Evolutionary conservation across 768 basidiomycete genomes (phyloP).

Genomic region (Sarcomyxa edulis): DNA sequence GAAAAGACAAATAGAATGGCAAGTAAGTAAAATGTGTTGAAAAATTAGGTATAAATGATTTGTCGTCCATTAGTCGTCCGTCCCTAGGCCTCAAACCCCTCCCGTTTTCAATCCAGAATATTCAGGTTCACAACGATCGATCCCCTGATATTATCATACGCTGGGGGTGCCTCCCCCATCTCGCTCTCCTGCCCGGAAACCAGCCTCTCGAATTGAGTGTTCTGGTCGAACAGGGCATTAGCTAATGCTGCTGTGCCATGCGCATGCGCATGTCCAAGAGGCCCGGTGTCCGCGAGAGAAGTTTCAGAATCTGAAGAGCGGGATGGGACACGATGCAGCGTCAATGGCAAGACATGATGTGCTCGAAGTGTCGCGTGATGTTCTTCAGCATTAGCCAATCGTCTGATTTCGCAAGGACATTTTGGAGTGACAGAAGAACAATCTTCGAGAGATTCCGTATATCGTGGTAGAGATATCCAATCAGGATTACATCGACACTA

Average conservation of each 20-base stretch:
- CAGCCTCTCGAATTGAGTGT: constrained; percentile 67
- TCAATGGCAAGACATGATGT: constrained; percentile 6
- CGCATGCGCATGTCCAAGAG: too few species aligned
- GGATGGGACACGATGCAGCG: constrained; percentile 8
- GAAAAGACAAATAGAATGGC: too few species aligned
- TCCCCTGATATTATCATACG: constrained; percentile 38
- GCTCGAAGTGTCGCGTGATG: constrained; percentile 7
- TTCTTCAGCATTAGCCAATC: too few species aligned
- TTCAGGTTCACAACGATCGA: constrained; percentile 4
- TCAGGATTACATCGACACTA: constrained; percentile 82
- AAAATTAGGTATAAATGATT: too few species aligned
- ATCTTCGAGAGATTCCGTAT: constrained; percentile 46
- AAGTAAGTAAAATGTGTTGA: too few species aligned
- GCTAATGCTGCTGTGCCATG: too few species aligned
- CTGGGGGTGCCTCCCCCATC: constrained; percentile 79
- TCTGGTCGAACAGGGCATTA: constrained; percentile 38
- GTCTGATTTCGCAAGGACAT: constrained; percentile 38
- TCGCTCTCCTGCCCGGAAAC: constrained; percentile 80
- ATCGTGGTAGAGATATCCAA: constrained; percentile 75
- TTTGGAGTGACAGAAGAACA: constrained; percentile 23
- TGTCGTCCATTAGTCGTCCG: too few species aligned
- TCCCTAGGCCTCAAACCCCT: background rate
- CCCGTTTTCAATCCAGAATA: background rate
- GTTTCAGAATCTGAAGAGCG: too few species aligned
- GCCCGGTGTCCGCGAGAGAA: too few species aligned